These are phyloP conservation scores for Cinchona pubescens DNA, from an alignment of 257 asterid genomes.

Conservation along the genomic window DNA sequence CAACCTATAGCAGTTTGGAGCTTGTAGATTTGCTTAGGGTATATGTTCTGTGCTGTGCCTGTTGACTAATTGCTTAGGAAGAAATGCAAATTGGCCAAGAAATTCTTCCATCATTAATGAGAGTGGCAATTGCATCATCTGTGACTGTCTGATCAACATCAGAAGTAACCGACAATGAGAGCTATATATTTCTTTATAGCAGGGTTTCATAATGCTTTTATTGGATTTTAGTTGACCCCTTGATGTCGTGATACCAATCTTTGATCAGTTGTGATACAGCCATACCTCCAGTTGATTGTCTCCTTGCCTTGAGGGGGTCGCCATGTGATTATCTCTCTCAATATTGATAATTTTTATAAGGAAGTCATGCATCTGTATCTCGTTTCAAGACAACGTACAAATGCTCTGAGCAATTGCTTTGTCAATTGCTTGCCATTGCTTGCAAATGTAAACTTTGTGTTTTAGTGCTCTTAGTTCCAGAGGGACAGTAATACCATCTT, in stretches of 20 bases:
- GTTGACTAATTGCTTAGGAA: background rate
- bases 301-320: background rate
- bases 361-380: background rate
- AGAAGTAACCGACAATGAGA: background rate
- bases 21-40: background rate
- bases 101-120: background rate
- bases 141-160: background rate
- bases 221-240: background rate
- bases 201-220: background rate
- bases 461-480: background rate
- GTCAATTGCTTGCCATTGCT: background rate
- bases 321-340: background rate
- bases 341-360: background rate
- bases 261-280: conserved; percentile 1
- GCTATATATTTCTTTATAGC: background rate
- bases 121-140: background rate
- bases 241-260: background rate
- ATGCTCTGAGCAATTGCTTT: background rate
- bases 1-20: background rate
- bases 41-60: background rate
- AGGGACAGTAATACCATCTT: background rate
- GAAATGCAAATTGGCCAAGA: background rate
- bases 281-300: background rate
- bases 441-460: conserved; percentile 4
- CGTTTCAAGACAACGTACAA: background rate